phyloP scores from a whole-genome alignment of 2,329 filamentous ascomycete species.

The Orbilia oligospora region DNA sequence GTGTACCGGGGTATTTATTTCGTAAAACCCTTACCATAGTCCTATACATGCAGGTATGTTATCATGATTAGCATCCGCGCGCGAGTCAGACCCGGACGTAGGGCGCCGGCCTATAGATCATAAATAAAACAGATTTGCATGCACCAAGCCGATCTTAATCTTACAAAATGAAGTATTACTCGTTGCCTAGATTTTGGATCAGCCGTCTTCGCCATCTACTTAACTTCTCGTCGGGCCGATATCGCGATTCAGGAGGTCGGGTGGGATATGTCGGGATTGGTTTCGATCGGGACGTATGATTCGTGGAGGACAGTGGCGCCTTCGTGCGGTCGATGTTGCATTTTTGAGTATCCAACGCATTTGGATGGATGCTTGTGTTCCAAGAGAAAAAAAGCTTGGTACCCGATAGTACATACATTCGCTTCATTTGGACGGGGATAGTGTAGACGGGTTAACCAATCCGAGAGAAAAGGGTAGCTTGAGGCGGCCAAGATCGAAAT shows the following conservation, averaged over 20 bases:
- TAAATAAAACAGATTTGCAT: not conserved
- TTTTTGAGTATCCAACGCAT: conserved; percentile 16
- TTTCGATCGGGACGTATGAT: conserved; percentile 24
- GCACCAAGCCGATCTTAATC: not conserved
- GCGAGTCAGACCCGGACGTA: no score
- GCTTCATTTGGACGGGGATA: not conserved
- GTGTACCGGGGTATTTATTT: not conserved
- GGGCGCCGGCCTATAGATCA: no score
- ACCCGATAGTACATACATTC: not conserved
- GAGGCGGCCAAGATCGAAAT: not conserved
- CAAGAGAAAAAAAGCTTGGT: conserved; percentile 8
- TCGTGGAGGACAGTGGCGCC: not conserved
- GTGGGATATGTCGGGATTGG: conserved; percentile 6
- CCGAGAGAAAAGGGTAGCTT: conserved; percentile 2
- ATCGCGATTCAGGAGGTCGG: not conserved
- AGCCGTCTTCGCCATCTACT: conserved; percentile 40
- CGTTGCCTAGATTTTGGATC: conserved; percentile 38
- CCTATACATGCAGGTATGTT: conserved; percentile 13
- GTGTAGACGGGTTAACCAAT: conserved; percentile 3
- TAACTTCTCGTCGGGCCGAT: conserved; percentile 3
- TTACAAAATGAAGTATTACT: conserved; percentile 59
- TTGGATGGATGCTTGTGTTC: not conserved
- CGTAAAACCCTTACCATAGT: conserved; percentile 40
- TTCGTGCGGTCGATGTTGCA: conserved; percentile 11
- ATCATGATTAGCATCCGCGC: no score